Conservation (phyloP, 768 basidiomycete species). For the Boletellus sp. region DNA sequence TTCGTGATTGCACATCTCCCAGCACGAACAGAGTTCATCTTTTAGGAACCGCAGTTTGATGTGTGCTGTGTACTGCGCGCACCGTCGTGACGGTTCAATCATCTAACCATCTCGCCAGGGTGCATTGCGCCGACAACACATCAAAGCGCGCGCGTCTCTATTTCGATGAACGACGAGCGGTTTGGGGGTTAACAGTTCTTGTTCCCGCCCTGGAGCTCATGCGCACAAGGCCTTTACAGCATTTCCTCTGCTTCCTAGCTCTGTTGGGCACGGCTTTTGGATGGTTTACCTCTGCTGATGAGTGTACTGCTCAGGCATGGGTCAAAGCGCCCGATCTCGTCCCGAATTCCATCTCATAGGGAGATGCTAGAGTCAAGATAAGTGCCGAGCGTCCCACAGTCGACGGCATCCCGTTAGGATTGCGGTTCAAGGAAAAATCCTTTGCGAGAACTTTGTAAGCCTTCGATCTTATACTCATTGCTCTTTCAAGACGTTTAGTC, state of each 20-base stretch:
- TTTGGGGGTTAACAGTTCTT: no score
- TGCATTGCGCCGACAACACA: no score
- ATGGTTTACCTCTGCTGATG: neutral
- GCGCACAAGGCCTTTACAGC: neutral
- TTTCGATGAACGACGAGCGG: no score
- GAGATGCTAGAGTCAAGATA: constrained; percentile 15
- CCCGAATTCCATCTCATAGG: constrained; percentile 9
- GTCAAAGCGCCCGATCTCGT: constrained; percentile 20
- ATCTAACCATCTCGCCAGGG: no score
- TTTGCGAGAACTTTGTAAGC: constrained; percentile 12
- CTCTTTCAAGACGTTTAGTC: neutral
- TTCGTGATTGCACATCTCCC: no score
- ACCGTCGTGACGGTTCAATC: no score
- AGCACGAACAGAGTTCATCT: no score
- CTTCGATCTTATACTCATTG: neutral
- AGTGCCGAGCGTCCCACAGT: constrained; percentile 11
- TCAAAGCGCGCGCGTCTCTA: no score
- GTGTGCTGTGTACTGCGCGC: no score
- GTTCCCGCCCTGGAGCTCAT: neutral
- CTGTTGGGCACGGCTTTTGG: neutral
- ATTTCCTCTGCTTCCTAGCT: constrained; percentile 1
- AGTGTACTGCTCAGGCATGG: constrained; percentile 12
- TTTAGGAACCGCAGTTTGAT: no score
- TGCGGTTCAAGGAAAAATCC: constrained; percentile 21
- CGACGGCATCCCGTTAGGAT: constrained; percentile 4